Percentiles rank a stretch among this genome's conserved stretches.
phyloP scores from a whole-genome alignment of 2,329 filamentous ascomycete species.

The Sphaerostilbella broomeana region DNA sequence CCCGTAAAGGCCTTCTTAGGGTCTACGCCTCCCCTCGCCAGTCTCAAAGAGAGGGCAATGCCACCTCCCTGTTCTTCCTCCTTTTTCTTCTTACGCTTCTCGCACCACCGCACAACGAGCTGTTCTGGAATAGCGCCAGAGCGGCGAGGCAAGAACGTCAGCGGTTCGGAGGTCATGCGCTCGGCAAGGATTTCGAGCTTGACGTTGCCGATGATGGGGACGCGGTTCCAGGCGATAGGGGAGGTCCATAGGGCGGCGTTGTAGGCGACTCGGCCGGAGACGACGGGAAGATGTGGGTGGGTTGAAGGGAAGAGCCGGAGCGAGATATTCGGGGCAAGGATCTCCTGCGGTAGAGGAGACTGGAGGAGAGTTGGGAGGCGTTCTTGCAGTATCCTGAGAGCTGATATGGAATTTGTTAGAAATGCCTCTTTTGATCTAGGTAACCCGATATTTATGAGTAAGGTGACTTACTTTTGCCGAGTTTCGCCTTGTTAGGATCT shows the following conservation, averaged over 20 bases:
- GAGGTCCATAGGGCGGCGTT: slow-evolving; percentile 92
- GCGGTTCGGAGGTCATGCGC: slow-evolving; percentile 65
- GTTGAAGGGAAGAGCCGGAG: slow-evolving; percentile 68
- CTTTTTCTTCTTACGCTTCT: slow-evolving; percentile 28
- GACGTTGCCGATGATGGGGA: slow-evolving; percentile 87
- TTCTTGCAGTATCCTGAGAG: slow-evolving; percentile 58
- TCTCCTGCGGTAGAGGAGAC: slow-evolving; percentile 62
- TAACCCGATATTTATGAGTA: too few relatives aligned
- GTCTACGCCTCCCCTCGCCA: slow-evolving; percentile 33
- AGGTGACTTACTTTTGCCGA: slow-evolving; percentile 57
- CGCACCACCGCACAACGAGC: slow-evolving; percentile 83
- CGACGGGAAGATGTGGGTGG: slow-evolving; percentile 83
- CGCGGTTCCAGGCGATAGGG: slow-evolving; percentile 88
- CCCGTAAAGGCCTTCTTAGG: slow-evolving; percentile 77
- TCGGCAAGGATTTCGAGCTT: slow-evolving; percentile 81
- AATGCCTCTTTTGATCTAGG: too few relatives aligned
- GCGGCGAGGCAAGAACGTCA: slow-evolving; percentile 40
- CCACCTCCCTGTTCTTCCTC: slow-evolving; percentile 31
- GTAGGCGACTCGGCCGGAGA: slow-evolving; percentile 84
- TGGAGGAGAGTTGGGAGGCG: slow-evolving; percentile 61
- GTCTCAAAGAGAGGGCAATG: slow-evolving; percentile 38
- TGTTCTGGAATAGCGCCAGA: slow-evolving; percentile 63
- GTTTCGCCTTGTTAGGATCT: slow-evolving; percentile 55
- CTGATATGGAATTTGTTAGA: slow-evolving; percentile 31
- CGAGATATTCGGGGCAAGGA: slow-evolving; percentile 68